Conservation (phyloP, 1,284 basidiomycete genomes). For the Cystobasidium sp. region DNA sequence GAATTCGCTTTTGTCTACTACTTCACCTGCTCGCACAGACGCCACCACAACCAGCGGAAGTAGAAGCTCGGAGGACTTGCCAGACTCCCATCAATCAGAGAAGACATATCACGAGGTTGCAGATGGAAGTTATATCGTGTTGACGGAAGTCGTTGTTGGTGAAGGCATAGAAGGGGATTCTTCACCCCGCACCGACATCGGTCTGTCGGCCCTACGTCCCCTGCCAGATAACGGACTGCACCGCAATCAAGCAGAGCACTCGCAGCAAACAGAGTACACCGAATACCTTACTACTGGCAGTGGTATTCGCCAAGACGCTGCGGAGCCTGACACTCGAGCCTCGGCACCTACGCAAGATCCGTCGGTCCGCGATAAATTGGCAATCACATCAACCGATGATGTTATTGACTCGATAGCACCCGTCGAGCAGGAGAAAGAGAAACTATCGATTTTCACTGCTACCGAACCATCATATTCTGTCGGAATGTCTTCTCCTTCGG, state of each 20-base stretch:
- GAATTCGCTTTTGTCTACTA: too few species aligned
- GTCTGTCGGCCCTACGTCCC: too few species aligned
- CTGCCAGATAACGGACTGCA: too few species aligned
- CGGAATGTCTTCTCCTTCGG: conserved; percentile 1
- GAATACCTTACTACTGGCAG: too few species aligned
- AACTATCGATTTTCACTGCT: too few species aligned
- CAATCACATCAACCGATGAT: neutral
- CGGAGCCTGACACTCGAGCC: neutral
- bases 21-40: too few species aligned
- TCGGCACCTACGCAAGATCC: neutral
- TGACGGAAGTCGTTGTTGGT: neutral
- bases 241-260: too few species aligned
- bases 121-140: conserved; percentile 16
- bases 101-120: neutral
- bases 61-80: neutral
- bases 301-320: too few species aligned
- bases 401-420: neutral
- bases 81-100: neutral
- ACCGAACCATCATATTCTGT: too few species aligned
- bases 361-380: neutral
- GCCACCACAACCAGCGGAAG: neutral
- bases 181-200: neutral
- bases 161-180: neutral
- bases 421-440: too few species aligned
- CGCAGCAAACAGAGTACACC: too few species aligned